phyloP scores from a whole-genome alignment of 208 protist species.

The Crithidia thermophila region DNA sequence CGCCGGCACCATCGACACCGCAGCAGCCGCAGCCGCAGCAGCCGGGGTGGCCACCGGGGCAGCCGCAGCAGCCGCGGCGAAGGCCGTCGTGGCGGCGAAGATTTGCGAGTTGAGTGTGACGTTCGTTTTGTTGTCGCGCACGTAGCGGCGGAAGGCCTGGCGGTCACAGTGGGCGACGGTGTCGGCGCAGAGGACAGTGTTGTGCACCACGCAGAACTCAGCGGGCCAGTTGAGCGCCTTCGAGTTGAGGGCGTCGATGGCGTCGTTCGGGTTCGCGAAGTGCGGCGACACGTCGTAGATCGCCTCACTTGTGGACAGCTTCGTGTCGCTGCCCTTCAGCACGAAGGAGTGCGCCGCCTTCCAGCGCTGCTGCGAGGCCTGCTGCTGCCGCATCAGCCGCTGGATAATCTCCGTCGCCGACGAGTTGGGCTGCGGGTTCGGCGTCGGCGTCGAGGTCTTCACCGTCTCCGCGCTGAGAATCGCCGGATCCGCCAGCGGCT shows the following conservation, averaged over 20 bases:
- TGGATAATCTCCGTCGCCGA: conserved; percentile 32
- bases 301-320: conserved; percentile 56
- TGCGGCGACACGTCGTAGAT: conserved; percentile 65
- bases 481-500: conserved; percentile 68
- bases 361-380: conserved; percentile 47
- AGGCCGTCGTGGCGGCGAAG: conserved; percentile 25
- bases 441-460: conserved; percentile 29
- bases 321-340: conserved; percentile 75
- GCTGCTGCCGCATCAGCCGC: conserved; percentile 46
- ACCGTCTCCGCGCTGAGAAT: conserved; percentile 79
- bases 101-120: conserved; percentile 35
- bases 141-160: conserved; percentile 77
- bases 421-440: conserved; percentile 26
- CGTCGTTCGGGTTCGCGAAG: conserved; percentile 60
- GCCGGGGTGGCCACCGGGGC: conserved; percentile 6
- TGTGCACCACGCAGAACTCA: conserved; percentile 80
- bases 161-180: conserved; percentile 58
- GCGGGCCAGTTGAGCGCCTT: conserved; percentile 74
- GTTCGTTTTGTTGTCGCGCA: conserved; percentile 70
- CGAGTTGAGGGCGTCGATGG: conserved; percentile 72
- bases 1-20: neutral
- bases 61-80: conserved; percentile 22
- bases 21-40: neutral
- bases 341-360: conserved; percentile 51
- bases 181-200: conserved; percentile 72